Base-by-base conservation (phyloP, 2,329 filamentous ascomycete genomes). In the Epichloe glyceriae region DNA sequence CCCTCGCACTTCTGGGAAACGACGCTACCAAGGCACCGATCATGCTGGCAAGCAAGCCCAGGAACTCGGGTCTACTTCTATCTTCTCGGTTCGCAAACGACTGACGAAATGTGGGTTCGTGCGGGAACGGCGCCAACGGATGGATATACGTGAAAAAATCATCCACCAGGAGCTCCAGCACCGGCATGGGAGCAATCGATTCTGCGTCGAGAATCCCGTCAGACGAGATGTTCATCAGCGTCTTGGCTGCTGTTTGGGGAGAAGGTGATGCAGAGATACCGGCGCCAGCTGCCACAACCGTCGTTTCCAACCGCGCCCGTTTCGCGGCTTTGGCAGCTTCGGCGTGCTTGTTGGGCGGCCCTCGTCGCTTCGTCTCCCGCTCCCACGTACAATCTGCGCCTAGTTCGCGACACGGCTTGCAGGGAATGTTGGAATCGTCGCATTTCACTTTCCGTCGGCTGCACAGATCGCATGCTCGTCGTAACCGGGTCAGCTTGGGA, bases 81-180 rank as follows among this genome's bases (percentile, higher is more conserved):
- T 88, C 85, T 60, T 86, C 79, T 35, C 85, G 74, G 50, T 75
- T 75, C 7, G 74, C 73, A 63, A 88, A 86, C 1, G 80, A 80
- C 54, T 80, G 76, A 20, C 85, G 77, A 63, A 90, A 89, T 4
- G 83, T 85, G 0, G 85, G 84, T 61, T 89, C 84, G 64, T 90
- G 86, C 0, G 86, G 86, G 52, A 90, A 89, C 0, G 86, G 86
- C 52, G 79, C 79, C 8, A 90, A 73, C 1, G 86, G 86, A 58
- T 89, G 84, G 49, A 89, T 83, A 62, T 88, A 88, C 17, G 83
- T 88, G 67, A 89, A 90, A 73, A 87, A 90, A 68, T 90, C 86
- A 63, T 89, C 83, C 52, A 90, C 78, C 15, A 89, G 72, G 2
- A 83, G 73, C 58, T 84, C 76, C 49, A 90, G 69, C 11, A 83